Evolutionary conservation across 2,329 filamentous ascomycete species (phyloP), one percentile per base, ranked within the genome.

Genomic region (Lasiodiplodia citricola): DNA sequence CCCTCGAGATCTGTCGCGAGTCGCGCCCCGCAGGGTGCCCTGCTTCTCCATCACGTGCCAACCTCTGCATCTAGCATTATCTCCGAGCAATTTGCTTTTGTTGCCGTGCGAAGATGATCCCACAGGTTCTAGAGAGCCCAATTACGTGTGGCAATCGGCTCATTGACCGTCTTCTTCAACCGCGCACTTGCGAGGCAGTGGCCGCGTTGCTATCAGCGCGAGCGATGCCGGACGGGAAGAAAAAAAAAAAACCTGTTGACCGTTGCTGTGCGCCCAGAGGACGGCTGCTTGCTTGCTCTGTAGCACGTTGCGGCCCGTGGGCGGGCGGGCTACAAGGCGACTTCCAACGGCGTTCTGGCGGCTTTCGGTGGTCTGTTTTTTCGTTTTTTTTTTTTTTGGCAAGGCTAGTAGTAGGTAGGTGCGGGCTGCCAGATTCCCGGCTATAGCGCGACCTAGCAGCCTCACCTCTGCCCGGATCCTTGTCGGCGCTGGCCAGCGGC

Each of bases 71-170:
- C 58, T 4, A 51, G 41, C 58, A 38, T 38, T 52, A 64, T 64
- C 60, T 64, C 60, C 60, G 60, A 64, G 60, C n/a, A 64, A 64
- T 64, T 64, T 64, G 47, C 60, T 64, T 64, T 64, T 64, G 60
- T 50, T 64, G 60, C 60, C 31, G 44, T 52, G 60, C 47, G 60
- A 52, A 64, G 47, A 35, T 25, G 58, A 51, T 63, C 58, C 47
- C 41, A 50, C 25, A 63, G 56, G 57, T n/a, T 28, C 31, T 21
- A 4, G 38, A 63, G 23, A n/a, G 16, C 41, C 58, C 38, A 51
- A 63, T 63, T 63, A 63, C 58, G 58, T 63, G 28, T 63, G 37
- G 41, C 41, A 35, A 35, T 37, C 58, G 44, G 41, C 58, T 51
- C 58, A 31, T 37, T 13, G 57, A 28, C 57, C 41, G 14, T 35